phyloP scores from a whole-genome alignment of 1,139 yeast species.

The Suhomyces kunorum region DNA sequence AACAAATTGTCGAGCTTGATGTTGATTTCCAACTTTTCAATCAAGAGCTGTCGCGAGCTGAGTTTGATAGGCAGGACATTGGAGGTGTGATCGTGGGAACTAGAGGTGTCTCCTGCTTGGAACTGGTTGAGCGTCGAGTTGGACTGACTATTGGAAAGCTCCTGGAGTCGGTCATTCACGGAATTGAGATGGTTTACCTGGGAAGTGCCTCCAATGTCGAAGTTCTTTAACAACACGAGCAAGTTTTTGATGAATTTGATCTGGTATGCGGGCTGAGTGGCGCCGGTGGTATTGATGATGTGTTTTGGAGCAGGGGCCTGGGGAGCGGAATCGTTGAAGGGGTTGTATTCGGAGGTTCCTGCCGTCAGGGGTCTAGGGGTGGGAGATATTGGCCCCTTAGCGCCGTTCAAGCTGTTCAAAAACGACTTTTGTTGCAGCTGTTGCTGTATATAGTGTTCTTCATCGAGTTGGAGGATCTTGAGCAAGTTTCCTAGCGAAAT shows the following conservation, averaged over 20 bases:
- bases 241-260: slow-evolving; percentile 40
- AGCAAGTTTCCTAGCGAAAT: slow-evolving; percentile 47
- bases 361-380: slow-evolving; percentile 1
- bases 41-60: slow-evolving; percentile 43
- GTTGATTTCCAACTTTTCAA: slow-evolving; percentile 49
- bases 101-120: slow-evolving; percentile 1
- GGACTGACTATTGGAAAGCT: slow-evolving; percentile 17
- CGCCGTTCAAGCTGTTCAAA: slow-evolving; percentile 16
- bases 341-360: slow-evolving; percentile 8
- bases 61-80: slow-evolving; percentile 42
- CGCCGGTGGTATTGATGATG: slow-evolving; percentile 12
- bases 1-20: slow-evolving; percentile 44
- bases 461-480: slow-evolving; percentile 40
- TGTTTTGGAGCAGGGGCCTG: slow-evolving; percentile 12
- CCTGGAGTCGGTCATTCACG: slow-evolving; percentile 11
- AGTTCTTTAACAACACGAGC: slow-evolving; percentile 38
- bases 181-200: slow-evolving; percentile 5
- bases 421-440: slow-evolving; percentile 26
- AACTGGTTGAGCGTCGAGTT: slow-evolving; percentile 16
- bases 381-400: slow-evolving; percentile 10
- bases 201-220: slow-evolving; percentile 36
- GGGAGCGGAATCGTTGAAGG: slow-evolving; percentile 6
- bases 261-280: slow-evolving; percentile 31
- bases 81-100: slow-evolving; percentile 10
- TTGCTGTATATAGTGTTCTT: slow-evolving; percentile 31